A percentile compares a stretch with the other conserved stretches of the same genome.
Conservation (phyloP, 331 rosid genomes). For the Rhamnella rubrinervis region DNA sequence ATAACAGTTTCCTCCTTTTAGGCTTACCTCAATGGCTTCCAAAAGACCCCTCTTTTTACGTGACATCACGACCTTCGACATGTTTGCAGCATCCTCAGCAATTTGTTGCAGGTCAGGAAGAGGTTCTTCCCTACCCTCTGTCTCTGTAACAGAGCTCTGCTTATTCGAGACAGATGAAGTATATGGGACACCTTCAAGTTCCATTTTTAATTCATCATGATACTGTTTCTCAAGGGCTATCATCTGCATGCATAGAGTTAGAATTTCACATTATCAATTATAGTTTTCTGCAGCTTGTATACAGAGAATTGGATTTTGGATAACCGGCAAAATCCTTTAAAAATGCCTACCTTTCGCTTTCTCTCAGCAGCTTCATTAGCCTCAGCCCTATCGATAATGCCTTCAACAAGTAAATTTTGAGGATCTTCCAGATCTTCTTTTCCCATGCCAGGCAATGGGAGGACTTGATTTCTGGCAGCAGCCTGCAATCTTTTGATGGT, state of each 20-base stretch:
- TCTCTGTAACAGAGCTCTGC: slow-evolving; percentile 37
- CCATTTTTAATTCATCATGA: slow-evolving; percentile 74
- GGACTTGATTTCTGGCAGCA: slow-evolving; percentile 64
- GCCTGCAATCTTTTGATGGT: slow-evolving; percentile 69
- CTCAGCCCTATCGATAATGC: slow-evolving; percentile 71
- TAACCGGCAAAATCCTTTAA: not conserved
- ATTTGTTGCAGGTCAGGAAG: slow-evolving; percentile 34
- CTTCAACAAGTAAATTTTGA: slow-evolving; percentile 64
- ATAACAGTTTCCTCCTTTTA: not conserved
- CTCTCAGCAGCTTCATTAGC: slow-evolving; percentile 79
- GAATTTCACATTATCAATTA: slow-evolving; percentile 7
- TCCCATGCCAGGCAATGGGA: slow-evolving; percentile 76
- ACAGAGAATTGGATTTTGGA: not conserved
- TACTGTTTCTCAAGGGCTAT: slow-evolving; percentile 61
- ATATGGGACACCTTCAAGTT: slow-evolving; percentile 52
- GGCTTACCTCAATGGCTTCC: slow-evolving; percentile 67
- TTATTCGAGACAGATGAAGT: slow-evolving; percentile 34
- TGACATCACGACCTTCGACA: slow-evolving; percentile 44
- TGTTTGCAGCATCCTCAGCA: slow-evolving; percentile 36
- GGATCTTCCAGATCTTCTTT: slow-evolving; percentile 76
- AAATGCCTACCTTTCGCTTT: slow-evolving; percentile 54
- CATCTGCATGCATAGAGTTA: slow-evolving; percentile 50
- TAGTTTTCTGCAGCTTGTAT: not conserved
- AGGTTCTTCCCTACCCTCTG: slow-evolving; percentile 40
- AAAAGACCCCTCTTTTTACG: slow-evolving; percentile 53